These are phyloP conservation scores for Ophiocordyceps polyrhachis-furcata DNA, from an alignment of 2,329 filamentous ascomycete genomes.

Conservation along the genomic window DNA sequence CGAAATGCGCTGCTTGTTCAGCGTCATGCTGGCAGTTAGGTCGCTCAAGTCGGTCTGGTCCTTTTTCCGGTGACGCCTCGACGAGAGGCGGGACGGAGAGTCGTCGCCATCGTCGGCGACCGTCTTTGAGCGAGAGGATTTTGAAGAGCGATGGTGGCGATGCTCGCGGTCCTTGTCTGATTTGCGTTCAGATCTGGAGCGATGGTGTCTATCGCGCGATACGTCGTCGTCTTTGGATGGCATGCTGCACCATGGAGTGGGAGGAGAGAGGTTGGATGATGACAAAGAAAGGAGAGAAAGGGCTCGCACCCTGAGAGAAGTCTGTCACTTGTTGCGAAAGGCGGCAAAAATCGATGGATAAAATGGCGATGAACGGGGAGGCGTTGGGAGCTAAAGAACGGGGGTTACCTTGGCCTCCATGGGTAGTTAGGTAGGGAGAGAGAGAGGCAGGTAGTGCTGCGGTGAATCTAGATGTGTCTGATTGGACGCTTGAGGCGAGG, in stretches of 20 bases:
- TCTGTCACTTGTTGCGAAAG: neutral
- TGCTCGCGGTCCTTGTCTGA: constrained; percentile 14
- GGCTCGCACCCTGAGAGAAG: neutral
- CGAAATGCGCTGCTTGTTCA: constrained; percentile 27
- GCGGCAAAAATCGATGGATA: neutral
- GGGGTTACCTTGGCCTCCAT: neutral
- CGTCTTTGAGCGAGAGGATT: constrained; percentile 22
- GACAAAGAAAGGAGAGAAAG: neutral
- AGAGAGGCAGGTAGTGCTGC: neutral
- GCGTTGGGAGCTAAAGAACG: neutral
- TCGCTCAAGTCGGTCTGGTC: constrained; percentile 24
- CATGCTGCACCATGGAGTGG: constrained; percentile 16
- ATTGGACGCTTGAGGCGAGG: neutral
- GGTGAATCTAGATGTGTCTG: neutral
- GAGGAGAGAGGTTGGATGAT: neutral
- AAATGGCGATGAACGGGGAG: neutral
- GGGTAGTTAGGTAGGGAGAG: neutral
- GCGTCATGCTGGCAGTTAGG: constrained; percentile 22
- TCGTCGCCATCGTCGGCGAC: constrained; percentile 20
- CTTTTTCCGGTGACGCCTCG: constrained; percentile 14
- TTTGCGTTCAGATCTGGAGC: constrained; percentile 20
- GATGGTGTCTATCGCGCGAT: constrained; percentile 20
- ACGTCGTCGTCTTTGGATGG: constrained; percentile 18
- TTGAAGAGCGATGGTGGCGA: constrained; percentile 21
- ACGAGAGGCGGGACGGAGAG: constrained; percentile 18